Evolutionary conservation across 192 early-diverging fungal species (phyloP).

Genomic region (Dissophora ornata): DNA sequence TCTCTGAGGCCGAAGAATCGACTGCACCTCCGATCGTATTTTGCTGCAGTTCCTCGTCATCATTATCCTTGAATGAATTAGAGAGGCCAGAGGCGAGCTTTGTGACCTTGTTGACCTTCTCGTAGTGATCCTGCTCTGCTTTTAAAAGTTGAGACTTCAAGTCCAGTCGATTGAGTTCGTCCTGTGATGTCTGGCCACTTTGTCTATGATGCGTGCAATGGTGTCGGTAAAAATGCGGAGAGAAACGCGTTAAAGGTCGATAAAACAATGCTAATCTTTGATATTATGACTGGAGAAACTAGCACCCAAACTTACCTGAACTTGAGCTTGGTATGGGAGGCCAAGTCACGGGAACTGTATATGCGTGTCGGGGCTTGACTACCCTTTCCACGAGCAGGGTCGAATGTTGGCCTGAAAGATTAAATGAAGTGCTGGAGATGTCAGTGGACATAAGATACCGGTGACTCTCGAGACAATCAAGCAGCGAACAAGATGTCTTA

Average conservation of each 20-base stretch:
- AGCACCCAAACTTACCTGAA: constrained; percentile 61
- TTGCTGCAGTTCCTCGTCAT: constrained; percentile 31
- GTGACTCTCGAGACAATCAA: background rate
- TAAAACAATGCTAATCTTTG: too few species aligned
- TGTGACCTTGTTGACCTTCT: constrained; percentile 52
- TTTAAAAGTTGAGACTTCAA: constrained; percentile 73
- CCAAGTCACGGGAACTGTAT: constrained; percentile 75
- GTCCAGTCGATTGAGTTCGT: constrained; percentile 69
- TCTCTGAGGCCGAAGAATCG: constrained; percentile 12
- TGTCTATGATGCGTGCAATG: constrained; percentile 53
- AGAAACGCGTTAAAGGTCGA: too few species aligned
- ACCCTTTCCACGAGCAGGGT: constrained; percentile 78
- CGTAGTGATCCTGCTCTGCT: constrained; percentile 75
- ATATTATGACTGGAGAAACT: too few species aligned
- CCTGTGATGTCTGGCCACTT: constrained; percentile 70
- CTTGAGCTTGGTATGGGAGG: constrained; percentile 83
- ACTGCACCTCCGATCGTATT: background rate
- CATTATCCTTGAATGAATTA: constrained; percentile 52
- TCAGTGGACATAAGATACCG: background rate
- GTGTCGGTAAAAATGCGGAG: background rate
- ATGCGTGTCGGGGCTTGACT: constrained; percentile 70
- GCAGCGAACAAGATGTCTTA: background rate
- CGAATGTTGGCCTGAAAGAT: constrained; percentile 74
- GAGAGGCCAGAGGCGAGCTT: constrained; percentile 28
- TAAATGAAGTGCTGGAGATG: background rate